Evolutionary conservation across 1,139 yeast genomes (phyloP).

Genomic region (Yamadazyma dendronema): DNA sequence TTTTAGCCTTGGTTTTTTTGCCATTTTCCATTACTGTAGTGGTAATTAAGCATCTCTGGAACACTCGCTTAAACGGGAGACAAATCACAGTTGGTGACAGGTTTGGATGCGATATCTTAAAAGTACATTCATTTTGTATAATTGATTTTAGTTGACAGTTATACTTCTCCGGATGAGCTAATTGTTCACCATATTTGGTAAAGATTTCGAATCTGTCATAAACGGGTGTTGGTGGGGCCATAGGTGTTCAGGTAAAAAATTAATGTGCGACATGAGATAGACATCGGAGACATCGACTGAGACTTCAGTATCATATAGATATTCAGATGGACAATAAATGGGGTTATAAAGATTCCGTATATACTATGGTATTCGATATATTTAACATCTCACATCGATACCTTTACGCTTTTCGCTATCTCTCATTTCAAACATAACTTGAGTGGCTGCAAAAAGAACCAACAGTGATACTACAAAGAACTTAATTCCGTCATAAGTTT

Average conservation of each 20-base stretch:
- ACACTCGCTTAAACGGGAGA: constrained; percentile 52
- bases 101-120: constrained; percentile 27
- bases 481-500: constrained; percentile 63
- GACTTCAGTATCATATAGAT: no score
- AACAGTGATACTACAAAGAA: constrained; percentile 65
- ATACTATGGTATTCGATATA: no score
- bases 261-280: no score
- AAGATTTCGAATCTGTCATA: constrained; percentile 30
- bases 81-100: constrained; percentile 43
- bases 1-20: constrained; percentile 22
- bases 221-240: constrained; percentile 53
- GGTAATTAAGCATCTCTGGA: constrained; percentile 45
- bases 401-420: constrained; percentile 85
- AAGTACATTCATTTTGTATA: constrained; percentile 52
- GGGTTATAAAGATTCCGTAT: no score
- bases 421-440: constrained; percentile 92
- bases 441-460: constrained; percentile 79
- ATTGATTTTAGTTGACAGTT: constrained; percentile 43
- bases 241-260: no score
- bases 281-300: no score
- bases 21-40: constrained; percentile 23
- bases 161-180: constrained; percentile 31
- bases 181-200: constrained; percentile 24
- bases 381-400: constrained; percentile 71
- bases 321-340: not conserved